phyloP scores from a whole-genome alignment of 2,329 filamentous ascomycete genomes.

The Fusarium sp. region DNA sequence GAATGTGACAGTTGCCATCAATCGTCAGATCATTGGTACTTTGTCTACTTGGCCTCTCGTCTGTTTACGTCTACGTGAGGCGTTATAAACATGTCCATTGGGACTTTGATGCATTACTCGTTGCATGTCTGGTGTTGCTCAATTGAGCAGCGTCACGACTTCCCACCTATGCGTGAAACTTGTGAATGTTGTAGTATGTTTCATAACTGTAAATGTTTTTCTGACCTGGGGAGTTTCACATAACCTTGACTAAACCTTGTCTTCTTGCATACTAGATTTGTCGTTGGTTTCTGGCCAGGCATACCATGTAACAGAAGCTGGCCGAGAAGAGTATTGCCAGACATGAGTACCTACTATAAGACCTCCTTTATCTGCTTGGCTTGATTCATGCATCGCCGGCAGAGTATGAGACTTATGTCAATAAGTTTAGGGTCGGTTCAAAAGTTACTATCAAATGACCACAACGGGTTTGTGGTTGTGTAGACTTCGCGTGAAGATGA shows the following conservation, averaged over 20 bases:
- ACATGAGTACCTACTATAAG: not conserved
- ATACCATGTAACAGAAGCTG: not conserved
- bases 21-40: conserved; percentile 40
- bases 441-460: not conserved
- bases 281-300: no score
- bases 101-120: conserved; percentile 30
- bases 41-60: conserved; percentile 42
- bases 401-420: not conserved
- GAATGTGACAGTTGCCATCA: conserved; percentile 55
- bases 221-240: not conserved
- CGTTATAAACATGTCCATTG: conserved; percentile 32
- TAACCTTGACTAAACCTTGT: not conserved
- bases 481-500: not conserved
- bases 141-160: not conserved
- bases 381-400: not conserved
- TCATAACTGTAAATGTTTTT: not conserved
- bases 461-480: not conserved
- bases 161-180: not conserved
- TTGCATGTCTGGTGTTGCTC: conserved; percentile 3
- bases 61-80: conserved; percentile 43
- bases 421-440: not conserved
- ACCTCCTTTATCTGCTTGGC: not conserved
- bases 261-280: not conserved
- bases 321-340: not conserved
- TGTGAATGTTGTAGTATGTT: not conserved